A percentile compares a stretch with the other conserved stretches of the same genome.
These are phyloP conservation scores for Puccinellia tenuiflora DNA, from an alignment of 176 grass and related monocot species.

Conservation along the genomic window DNA sequence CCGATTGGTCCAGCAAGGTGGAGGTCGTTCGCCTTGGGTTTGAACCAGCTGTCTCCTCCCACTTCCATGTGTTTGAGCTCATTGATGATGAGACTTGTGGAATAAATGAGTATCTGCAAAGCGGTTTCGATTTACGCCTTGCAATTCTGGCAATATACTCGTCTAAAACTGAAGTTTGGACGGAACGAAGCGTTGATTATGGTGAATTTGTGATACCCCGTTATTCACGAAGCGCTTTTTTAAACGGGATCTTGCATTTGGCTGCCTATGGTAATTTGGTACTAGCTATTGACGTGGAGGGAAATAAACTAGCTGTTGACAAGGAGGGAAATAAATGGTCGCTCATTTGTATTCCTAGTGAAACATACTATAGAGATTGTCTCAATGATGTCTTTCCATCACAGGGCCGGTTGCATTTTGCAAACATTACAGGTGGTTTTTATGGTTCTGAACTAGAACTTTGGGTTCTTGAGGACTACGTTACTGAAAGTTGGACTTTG, in stretches of 20 bases:
- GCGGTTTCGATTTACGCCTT: background rate
- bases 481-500: background rate
- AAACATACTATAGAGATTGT: too few relatives aligned
- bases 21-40: background rate
- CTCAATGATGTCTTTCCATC: background rate
- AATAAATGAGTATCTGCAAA: too few relatives aligned
- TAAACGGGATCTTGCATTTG: background rate
- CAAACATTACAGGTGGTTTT: background rate
- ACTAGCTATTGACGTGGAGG: background rate
- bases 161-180: background rate
- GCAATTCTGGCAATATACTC: background rate
- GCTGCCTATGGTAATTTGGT: background rate
- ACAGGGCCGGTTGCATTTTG: background rate
- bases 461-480: background rate
- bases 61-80: background rate
- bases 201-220: background rate
- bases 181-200: too few relatives aligned
- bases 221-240: background rate
- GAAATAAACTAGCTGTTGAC: background rate
- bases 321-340: background rate
- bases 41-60: background rate
- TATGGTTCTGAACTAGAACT: background rate
- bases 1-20: background rate
- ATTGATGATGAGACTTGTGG: background rate
- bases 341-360: background rate